A percentile compares a stretch with the other conserved stretches of the same genome.
phyloP scores from a whole-genome alignment of 768 basidiomycete genomes.

The Albatrellus ellisii region DNA sequence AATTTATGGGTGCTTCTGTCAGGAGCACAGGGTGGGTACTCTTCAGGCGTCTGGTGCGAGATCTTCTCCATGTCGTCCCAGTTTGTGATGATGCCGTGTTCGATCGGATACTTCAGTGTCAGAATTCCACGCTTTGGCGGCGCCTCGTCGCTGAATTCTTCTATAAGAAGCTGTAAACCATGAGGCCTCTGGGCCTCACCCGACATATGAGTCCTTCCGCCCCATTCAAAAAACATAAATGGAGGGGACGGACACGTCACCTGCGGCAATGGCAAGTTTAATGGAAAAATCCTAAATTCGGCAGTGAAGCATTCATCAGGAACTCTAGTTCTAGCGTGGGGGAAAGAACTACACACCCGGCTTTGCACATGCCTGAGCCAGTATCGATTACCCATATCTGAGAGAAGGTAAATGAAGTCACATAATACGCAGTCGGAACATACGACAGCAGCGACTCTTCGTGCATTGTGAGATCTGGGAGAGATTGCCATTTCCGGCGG shows the following conservation, averaged over 20 bases:
- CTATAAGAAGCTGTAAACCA: not conserved
- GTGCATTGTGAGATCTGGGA: slow-evolving; percentile 42
- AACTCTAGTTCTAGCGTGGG: not conserved
- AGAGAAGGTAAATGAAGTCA: not conserved
- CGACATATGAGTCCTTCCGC: slow-evolving; percentile 68
- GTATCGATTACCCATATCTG: slow-evolving; percentile 63
- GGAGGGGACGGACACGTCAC: slow-evolving; percentile 36
- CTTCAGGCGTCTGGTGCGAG: slow-evolving; percentile 74
- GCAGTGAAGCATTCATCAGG: slow-evolving; percentile 40
- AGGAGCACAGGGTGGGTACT: slow-evolving; percentile 83
- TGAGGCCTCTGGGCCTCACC: slow-evolving; percentile 22
- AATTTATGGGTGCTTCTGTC: slow-evolving; percentile 88
- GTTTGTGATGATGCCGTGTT: slow-evolving; percentile 64
- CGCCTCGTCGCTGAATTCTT: slow-evolving; percentile 42
- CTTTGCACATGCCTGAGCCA: slow-evolving; percentile 99
- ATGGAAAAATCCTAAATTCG: slow-evolving; percentile 50
- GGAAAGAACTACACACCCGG: slow-evolving; percentile 62
- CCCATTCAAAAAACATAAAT: slow-evolving; percentile 73
- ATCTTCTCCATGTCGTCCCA: slow-evolving; percentile 73
- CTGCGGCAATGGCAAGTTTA: not conserved
- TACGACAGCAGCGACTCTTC: slow-evolving; percentile 48
- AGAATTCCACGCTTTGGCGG: slow-evolving; percentile 65
- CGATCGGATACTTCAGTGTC: slow-evolving; percentile 57
- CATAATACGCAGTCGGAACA: slow-evolving; percentile 10
- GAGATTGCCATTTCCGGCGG: too few species aligned